Evolutionary conservation across 352 stramenopile species (phyloP), one percentile per base, ranked within the genome.

Genomic region (Phytophthora pini): DNA sequence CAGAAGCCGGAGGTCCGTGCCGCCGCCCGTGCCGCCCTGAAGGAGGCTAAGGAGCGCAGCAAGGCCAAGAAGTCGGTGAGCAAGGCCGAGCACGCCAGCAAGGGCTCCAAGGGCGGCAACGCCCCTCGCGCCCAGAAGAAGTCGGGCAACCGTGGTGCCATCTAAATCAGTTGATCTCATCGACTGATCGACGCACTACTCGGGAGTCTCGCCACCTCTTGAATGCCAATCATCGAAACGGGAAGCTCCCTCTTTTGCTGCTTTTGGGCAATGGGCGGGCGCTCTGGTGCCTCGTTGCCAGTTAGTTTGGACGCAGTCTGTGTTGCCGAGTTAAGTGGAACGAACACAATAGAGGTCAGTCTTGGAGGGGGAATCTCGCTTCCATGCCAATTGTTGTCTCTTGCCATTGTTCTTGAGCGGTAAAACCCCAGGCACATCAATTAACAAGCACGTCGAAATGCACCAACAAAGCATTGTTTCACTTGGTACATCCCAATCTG

Each of bases 1-100:
- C 92, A 98, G 82, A 99, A 99, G 84, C 90, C 90, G 52, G 87
- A 97, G 60, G 85, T 98, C 61, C 89, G 95, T 77, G 87, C 88
- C 63, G 92, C 93, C 46, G 88, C 92, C 47, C 90, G 92, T 60
- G 93, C 94, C 44, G 97, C 95, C 51, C 82, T 98, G 57, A 97
- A 97, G 82, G 88, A 95, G 79, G 86, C 86, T 44, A 95, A 95
- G 83, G 88, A 94, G 39, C 86, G 85, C 79, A 93, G 82, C 84
- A 96, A 96, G 78, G 74, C 83, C 59, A 94, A 94, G 82, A 94
- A 94, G 80, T 46, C 71, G 52, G 74, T 56, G 4, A 65, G 3
- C 70, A 90, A 93, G 77, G 64, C 68, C 20, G 78, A 92, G 70
- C 80, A 74, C 62, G 73, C 41, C 62, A 82, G 52, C 61, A 88